Conservation (phyloP, 306 rosid genomes). For the Quercus alba region DNA sequence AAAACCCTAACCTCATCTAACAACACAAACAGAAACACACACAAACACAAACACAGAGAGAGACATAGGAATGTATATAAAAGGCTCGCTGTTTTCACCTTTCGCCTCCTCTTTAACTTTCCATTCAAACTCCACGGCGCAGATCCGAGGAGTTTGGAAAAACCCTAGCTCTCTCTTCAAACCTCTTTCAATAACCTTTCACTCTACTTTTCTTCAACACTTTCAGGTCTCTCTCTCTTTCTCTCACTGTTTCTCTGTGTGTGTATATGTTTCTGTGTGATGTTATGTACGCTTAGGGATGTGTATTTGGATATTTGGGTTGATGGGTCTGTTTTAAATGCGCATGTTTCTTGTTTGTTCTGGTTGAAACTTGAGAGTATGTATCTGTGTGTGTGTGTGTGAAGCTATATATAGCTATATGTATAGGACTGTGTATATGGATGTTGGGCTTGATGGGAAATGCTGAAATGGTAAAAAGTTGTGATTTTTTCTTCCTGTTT, state of each 20-base stretch:
- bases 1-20: constrained; percentile 16
- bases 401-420: too few species aligned
- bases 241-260: not conserved
- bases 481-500: too few species aligned
- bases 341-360: too few species aligned
- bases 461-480: too few species aligned
- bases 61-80: constrained; percentile 16
- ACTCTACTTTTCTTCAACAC: constrained; percentile 8
- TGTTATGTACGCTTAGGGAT: too few species aligned
- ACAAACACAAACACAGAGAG: too few species aligned
- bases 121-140: constrained; percentile 35
- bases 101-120: constrained; percentile 33
- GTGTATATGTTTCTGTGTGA: too few species aligned
- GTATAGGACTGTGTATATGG: not conserved
- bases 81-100: constrained; percentile 15
- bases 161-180: constrained; percentile 36
- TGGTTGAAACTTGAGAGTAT: too few species aligned
- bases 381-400: not conserved
- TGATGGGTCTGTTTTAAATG: too few species aligned
- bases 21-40: not conserved
- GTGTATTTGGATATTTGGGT: too few species aligned
- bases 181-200: constrained; percentile 9
- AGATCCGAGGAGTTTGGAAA: constrained; percentile 95
- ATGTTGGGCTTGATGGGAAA: not conserved
- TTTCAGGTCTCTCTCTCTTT: constrained; percentile 26